Percentiles rank a stretch among this genome's conserved stretches.
Conservation (phyloP, 2,329 filamentous ascomycete genomes). For the Pseudogymnoascus sp. region DNA sequence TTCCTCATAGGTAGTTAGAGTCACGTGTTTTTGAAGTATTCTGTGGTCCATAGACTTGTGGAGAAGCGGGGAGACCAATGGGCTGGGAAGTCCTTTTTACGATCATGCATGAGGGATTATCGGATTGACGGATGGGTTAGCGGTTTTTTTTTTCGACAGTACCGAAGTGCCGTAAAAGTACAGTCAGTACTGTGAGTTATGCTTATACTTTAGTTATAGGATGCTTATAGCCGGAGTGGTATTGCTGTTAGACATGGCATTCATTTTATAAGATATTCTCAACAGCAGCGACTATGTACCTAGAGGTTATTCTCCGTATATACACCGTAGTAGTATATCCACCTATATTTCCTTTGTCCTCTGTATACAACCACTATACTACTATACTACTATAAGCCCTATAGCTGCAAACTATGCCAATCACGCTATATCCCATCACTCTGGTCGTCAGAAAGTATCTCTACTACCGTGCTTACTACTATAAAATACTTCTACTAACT, state of each 20-base stretch:
- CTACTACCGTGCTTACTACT: neutral
- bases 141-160: neutral
- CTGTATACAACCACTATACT: neutral
- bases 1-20: neutral
- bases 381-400: neutral
- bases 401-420: neutral
- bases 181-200: neutral
- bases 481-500: neutral
- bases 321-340: neutral
- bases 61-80: neutral
- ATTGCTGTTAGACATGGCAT: neutral
- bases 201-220: neutral
- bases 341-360: neutral
- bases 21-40: neutral
- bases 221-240: neutral
- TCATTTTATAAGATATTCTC: neutral
- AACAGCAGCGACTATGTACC: neutral
- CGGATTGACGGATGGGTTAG: neutral
- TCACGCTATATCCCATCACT: slow-evolving; percentile 4
- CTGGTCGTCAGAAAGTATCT: neutral
- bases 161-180: neutral
- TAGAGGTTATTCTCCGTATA: neutral
- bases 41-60: neutral
- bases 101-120: slow-evolving; percentile 1
- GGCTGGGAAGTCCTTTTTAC: neutral